Conservation (phyloP, 306 rosid species). For the Vigna radiata region DNA sequence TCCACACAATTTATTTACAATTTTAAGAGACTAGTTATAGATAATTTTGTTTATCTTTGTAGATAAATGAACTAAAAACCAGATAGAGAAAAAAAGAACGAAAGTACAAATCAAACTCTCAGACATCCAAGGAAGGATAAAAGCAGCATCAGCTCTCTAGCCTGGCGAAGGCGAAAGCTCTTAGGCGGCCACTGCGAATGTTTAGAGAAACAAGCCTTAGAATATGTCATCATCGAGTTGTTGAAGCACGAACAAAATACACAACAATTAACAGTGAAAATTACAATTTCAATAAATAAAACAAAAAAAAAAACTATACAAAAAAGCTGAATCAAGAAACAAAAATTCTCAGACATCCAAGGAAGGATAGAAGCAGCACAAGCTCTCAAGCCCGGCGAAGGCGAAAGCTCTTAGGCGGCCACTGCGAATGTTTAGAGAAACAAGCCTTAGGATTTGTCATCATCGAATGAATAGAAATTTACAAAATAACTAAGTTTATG, state of each 20-base stretch:
- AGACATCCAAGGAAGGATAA: constrained; percentile 59
- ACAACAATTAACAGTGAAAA: too few species aligned
- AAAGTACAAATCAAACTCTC: not conserved
- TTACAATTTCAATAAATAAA: too few species aligned
- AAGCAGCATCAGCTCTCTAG: constrained; percentile 55
- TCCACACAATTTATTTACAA: too few species aligned
- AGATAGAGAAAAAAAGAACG: too few species aligned
- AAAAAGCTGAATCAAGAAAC: too few species aligned
- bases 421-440: constrained; percentile 62
- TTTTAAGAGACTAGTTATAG: too few species aligned
- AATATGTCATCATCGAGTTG: constrained; percentile 51
- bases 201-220: constrained; percentile 58
- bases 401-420: constrained; percentile 56
- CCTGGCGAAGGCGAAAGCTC: constrained; percentile 57
- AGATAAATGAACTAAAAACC: too few species aligned
- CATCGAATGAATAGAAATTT: constrained; percentile 11
- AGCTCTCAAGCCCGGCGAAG: constrained; percentile 58
- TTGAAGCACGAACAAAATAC: too few species aligned
- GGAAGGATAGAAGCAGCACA: constrained; percentile 49
- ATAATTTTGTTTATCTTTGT: too few species aligned
- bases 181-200: constrained; percentile 62
- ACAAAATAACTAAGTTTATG: too few species aligned
- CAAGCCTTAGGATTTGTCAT: constrained; percentile 56
- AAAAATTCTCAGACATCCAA: constrained; percentile 52
- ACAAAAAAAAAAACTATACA: too few species aligned